Conservation (phyloP, 192 early-diverging fungal genomes). For the Coemansia sp. region DNA sequence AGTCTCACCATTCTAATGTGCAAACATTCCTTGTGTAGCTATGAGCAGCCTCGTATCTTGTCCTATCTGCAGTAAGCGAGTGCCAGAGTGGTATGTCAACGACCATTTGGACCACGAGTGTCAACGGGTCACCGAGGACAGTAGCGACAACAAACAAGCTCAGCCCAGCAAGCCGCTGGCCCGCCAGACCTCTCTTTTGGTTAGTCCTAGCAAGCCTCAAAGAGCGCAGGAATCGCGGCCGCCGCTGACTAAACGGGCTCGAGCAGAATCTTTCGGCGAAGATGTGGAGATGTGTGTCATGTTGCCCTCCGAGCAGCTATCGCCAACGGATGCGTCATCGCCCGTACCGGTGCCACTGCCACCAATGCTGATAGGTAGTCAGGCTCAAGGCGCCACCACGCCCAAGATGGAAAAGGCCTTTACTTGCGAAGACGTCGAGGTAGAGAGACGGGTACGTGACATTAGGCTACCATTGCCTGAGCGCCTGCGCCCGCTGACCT, state of each 20-base stretch:
- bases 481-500: slow-evolving; percentile 43
- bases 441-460: slow-evolving; percentile 29
- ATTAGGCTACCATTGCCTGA: slow-evolving; percentile 47
- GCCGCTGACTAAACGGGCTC: not conserved
- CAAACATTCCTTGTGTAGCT: not conserved
- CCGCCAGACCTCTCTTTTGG: slow-evolving; percentile 1
- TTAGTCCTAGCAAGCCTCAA: not conserved
- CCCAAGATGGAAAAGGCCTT: not conserved
- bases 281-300: not conserved
- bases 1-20: not conserved
- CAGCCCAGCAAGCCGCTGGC: slow-evolving; percentile 15
- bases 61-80: slow-evolving; percentile 41
- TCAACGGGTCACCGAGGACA: not conserved
- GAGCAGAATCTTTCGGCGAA: not conserved
- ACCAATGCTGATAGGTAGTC: not conserved
- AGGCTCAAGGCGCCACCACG: not conserved
- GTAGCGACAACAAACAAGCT: not conserved
- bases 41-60: slow-evolving; percentile 39
- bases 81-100: slow-evolving; percentile 53
- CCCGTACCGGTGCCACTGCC: not conserved
- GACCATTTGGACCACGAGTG: slow-evolving; percentile 54
- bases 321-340: not conserved
- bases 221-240: not conserved
- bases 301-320: not conserved
- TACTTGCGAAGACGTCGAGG: not conserved